These are phyloP conservation scores for Dillenia turbinata DNA, from an alignment of 164 flowering plant species.

Conservation along the genomic window DNA sequence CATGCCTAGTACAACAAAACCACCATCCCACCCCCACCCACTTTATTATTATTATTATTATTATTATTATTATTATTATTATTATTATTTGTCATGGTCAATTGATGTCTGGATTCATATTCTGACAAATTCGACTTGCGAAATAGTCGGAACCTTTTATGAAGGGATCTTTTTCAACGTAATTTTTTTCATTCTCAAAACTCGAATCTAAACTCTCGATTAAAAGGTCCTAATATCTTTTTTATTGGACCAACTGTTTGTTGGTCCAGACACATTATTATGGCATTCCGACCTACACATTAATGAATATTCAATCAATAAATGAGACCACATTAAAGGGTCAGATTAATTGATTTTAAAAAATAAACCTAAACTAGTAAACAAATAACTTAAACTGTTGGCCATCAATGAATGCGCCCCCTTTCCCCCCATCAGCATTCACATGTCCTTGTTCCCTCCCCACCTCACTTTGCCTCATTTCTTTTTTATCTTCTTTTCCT, in stretches of 20 bases:
- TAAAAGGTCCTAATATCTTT: no score
- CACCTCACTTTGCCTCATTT: conserved; percentile 13
- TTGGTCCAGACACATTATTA: not conserved
- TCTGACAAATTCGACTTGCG: no score
- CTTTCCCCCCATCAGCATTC: conserved; percentile 42
- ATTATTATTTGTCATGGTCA: not conserved
- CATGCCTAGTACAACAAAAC: not conserved
- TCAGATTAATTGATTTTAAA: not conserved
- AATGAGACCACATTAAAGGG: not conserved
- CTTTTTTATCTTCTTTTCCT: not conserved
- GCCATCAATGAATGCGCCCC: conserved; percentile 29
- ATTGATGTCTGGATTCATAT: no score
- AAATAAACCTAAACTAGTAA: not conserved
- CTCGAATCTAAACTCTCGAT: no score
- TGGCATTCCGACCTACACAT: not conserved
- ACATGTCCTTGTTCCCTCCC: conserved; percentile 61
- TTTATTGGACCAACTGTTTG: no score
- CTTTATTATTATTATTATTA: not conserved
- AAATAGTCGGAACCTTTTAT: no score
- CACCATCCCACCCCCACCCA: not conserved
- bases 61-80: not conserved
- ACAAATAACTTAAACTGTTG: conserved; percentile 18
- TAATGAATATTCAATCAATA: not conserved
- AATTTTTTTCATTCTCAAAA: no score
- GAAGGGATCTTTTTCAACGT: no score